Percentiles rank a stretch among this genome's conserved stretches.
Evolutionary conservation across 331 rosid genomes (phyloP).

Genomic region (Quercus lobata): DNA sequence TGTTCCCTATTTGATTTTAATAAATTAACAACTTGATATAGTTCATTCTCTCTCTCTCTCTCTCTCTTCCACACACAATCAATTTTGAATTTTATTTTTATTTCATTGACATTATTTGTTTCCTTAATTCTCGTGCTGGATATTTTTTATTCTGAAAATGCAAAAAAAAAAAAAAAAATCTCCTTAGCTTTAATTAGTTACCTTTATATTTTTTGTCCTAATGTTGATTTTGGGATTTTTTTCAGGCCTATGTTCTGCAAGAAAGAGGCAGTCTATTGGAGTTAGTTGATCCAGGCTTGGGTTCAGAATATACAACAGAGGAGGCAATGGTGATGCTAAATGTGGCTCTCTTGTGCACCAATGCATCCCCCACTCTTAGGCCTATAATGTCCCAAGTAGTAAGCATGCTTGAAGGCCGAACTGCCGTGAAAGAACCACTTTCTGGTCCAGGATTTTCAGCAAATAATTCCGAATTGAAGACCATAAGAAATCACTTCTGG

Average conservation of each 20-base stretch:
- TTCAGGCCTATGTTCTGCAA: slow-evolving; percentile 88
- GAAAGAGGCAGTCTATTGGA: slow-evolving; percentile 80
- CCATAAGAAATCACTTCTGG: slow-evolving; percentile 83
- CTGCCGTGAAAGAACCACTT: slow-evolving; percentile 63
- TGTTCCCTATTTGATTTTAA: not conserved
- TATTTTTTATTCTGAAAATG: no score
- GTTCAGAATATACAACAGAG: slow-evolving; percentile 65
- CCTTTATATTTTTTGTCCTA: not conserved
- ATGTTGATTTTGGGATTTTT: slow-evolving; percentile 24
- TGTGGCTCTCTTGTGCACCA: slow-evolving; percentile 84
- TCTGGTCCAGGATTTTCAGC: slow-evolving; percentile 80
- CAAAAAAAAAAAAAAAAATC: not conserved
- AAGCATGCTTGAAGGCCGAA: slow-evolving; percentile 95
- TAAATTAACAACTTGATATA: not conserved
- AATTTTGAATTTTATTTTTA: not conserved
- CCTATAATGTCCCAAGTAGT: slow-evolving; percentile 85
- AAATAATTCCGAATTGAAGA: slow-evolving; percentile 42
- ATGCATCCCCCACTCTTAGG: slow-evolving; percentile 89
- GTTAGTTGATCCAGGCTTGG: slow-evolving; percentile 79
- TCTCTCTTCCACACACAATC: not conserved
- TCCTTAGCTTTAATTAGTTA: not conserved
- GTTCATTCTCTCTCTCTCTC: not conserved
- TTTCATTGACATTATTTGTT: not conserved
- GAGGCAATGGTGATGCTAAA: slow-evolving; percentile 79
- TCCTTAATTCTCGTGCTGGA: not conserved